These are phyloP conservation scores for Tritrichomonas musculus DNA, from an alignment of 208 protist species.

Conservation along the genomic window DNA sequence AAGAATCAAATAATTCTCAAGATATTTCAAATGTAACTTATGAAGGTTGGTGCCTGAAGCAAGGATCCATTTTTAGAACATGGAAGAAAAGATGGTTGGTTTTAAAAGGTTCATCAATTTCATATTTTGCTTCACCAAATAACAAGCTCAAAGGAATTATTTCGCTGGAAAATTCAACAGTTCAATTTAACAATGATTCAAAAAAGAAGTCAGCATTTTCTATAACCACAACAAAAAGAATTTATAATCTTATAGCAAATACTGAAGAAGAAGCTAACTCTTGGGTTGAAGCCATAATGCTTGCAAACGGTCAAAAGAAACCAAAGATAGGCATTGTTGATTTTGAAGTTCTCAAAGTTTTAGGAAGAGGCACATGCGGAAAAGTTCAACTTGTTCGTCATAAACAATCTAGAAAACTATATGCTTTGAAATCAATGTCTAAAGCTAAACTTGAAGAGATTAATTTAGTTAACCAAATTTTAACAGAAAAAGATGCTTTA, in stretches of 20 bases:
- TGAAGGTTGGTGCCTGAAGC: neutral
- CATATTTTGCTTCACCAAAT: neutral
- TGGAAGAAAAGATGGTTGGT: neutral
- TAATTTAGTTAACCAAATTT: neutral
- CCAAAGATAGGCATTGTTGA: constrained; percentile 44
- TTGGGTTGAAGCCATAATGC: neutral
- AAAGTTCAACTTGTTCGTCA: constrained; percentile 57
- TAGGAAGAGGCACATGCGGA: constrained; percentile 63
- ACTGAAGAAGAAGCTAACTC: too few relatives aligned
- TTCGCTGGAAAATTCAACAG: neutral
- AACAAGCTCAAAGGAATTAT: neutral
- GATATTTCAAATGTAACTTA: too few relatives aligned
- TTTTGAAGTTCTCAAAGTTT: constrained; percentile 61
- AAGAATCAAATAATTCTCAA: too few relatives aligned
- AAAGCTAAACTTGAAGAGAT: neutral
- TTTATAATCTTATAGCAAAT: neutral
- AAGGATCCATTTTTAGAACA: neutral
- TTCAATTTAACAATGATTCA: neutral
- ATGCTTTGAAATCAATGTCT: constrained; percentile 56
- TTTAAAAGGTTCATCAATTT: neutral
- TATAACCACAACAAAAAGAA: neutral
- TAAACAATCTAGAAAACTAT: constrained; percentile 53
- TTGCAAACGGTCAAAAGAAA: neutral
- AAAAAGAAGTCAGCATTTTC: neutral
- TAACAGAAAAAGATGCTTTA: constrained; percentile 8